A percentile compares a stretch with the other conserved stretches of the same genome.
These are phyloP conservation scores for Penicillium diatomitis DNA, from an alignment of 495 filamentous ascomycete species.

Conservation along the genomic window DNA sequence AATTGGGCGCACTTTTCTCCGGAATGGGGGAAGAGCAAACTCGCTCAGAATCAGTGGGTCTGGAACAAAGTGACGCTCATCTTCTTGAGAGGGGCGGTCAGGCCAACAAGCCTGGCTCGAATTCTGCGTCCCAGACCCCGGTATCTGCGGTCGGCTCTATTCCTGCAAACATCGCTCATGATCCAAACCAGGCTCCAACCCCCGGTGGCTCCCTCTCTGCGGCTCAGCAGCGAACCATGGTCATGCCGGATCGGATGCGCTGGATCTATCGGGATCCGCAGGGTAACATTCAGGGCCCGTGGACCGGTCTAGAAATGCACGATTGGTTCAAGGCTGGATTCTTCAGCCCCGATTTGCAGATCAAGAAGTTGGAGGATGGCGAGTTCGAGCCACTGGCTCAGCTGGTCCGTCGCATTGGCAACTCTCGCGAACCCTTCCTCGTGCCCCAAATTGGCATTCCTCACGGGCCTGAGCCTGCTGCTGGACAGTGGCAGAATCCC, in stretches of 20 bases:
- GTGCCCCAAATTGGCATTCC: slow-evolving; percentile 93
- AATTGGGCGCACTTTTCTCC: slow-evolving; percentile 81
- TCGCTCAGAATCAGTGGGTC: slow-evolving; percentile 43
- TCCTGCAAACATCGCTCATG: slow-evolving; percentile 24
- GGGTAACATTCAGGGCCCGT: slow-evolving; percentile 85
- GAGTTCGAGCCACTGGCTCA: slow-evolving; percentile 97
- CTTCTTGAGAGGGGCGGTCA: slow-evolving; percentile 21
- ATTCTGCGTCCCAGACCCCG: slow-evolving; percentile 32
- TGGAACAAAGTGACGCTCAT: slow-evolving; percentile 27
- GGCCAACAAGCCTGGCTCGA: slow-evolving; percentile 22
- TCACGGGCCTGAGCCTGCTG: slow-evolving; percentile 57
- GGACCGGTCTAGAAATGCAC: slow-evolving; percentile 96
- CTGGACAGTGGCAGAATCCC: slow-evolving; percentile 29
- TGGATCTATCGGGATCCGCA: slow-evolving; percentile 97
- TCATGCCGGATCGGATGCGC: slow-evolving; percentile 98
- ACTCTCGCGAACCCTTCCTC: slow-evolving; percentile 93
- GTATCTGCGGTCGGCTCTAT: slow-evolving; percentile 36
- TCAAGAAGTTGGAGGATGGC: slow-evolving; percentile 84
- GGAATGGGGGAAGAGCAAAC: slow-evolving; percentile 68
- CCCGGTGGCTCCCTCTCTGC: slow-evolving; percentile 50
- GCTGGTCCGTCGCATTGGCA: slow-evolving; percentile 90
- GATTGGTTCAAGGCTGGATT: slow-evolving; percentile 99
- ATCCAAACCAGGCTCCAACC: slow-evolving; percentile 20
- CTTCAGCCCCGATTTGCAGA: slow-evolving; percentile 86
- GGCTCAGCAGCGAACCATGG: slow-evolving; percentile 77